These are phyloP conservation scores for Monosporascus cannonballus DNA, from an alignment of 2,329 filamentous ascomycete species.

Conservation along the genomic window DNA sequence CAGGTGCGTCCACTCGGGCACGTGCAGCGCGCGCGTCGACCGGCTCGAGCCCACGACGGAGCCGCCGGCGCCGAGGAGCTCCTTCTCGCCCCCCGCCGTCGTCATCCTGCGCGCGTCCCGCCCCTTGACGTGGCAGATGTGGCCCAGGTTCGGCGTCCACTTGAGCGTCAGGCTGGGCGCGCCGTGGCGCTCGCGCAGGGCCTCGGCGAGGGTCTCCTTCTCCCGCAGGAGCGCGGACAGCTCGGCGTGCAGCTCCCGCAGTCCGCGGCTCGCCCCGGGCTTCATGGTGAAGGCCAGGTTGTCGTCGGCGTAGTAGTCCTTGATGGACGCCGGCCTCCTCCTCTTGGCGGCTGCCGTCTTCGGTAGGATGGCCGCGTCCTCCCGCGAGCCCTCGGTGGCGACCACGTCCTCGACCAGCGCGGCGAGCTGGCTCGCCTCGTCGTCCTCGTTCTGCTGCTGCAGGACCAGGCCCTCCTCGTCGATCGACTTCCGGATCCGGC, in stretches of 20 bases:
- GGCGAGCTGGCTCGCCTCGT: slow-evolving; percentile 63
- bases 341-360: slow-evolving; percentile 36
- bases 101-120: slow-evolving; percentile 51
- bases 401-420: slow-evolving; percentile 69
- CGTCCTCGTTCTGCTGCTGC: slow-evolving; percentile 71
- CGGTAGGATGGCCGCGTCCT: slow-evolving; percentile 48
- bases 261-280: slow-evolving; percentile 57
- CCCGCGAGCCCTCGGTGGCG: slow-evolving; percentile 55
- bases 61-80: slow-evolving; percentile 13
- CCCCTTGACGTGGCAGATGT: slow-evolving; percentile 86
- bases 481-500: slow-evolving; percentile 69
- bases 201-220: slow-evolving; percentile 53
- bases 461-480: slow-evolving; percentile 87
- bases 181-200: slow-evolving; percentile 54
- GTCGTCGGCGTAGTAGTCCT: slow-evolving; percentile 55
- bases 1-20: slow-evolving; percentile 76
- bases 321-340: slow-evolving; percentile 40
- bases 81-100: slow-evolving; percentile 6
- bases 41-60: slow-evolving; percentile 67
- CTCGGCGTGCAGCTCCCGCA: slow-evolving; percentile 62
- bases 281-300: slow-evolving; percentile 61
- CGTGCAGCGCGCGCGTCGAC: slow-evolving; percentile 77
- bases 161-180: slow-evolving; percentile 67
- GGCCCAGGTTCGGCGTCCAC: slow-evolving; percentile 81
- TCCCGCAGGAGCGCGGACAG: slow-evolving; percentile 55